Conservation (phyloP, 805 yeast species). For the Helenozyma baotianmanensis region DNA sequence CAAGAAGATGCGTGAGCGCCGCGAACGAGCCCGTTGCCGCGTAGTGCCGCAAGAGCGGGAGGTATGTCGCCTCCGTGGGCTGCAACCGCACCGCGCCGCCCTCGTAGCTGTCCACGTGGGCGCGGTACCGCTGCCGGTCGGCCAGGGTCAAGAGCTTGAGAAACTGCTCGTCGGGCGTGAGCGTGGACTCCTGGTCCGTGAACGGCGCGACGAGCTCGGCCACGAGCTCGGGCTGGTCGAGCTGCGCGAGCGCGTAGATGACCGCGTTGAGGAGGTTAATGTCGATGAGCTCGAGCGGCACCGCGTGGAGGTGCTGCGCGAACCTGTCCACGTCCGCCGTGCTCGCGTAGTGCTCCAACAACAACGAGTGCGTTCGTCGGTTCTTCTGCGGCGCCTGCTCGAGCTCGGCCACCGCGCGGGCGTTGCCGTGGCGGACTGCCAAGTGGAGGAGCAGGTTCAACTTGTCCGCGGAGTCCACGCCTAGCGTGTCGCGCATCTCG, state of each 20-base stretch:
- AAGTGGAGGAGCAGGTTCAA: conserved; percentile 23
- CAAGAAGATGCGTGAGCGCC: no score
- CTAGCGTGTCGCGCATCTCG: conserved; percentile 14
- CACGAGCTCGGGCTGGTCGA: conserved; percentile 9
- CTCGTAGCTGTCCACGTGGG: conserved; percentile 13
- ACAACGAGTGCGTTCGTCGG: conserved; percentile 10
- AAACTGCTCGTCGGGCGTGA: conserved; percentile 10
- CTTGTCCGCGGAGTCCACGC: conserved; percentile 12
- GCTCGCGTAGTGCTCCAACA: conserved; percentile 12
- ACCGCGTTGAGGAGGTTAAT: conserved; percentile 17
- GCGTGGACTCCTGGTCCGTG: background rate
- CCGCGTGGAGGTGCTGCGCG: background rate
- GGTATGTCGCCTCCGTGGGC: conserved; percentile 25
- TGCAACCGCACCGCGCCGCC: conserved; percentile 12
- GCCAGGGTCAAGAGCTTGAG: conserved; percentile 20
- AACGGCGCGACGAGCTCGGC: conserved; percentile 8
- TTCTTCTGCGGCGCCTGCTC: background rate
- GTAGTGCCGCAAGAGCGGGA: conserved; percentile 17
- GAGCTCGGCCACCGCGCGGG: conserved; percentile 20
- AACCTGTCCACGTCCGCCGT: conserved; percentile 2
- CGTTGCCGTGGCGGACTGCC: conserved; percentile 26
- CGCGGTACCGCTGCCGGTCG: conserved; percentile 17
- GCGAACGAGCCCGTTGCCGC: no score
- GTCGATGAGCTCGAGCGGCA: conserved; percentile 13
- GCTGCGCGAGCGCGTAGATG: conserved; percentile 13